These are phyloP conservation scores for Podospora conica DNA, from an alignment of 495 filamentous ascomycete species.

Conservation along the genomic window DNA sequence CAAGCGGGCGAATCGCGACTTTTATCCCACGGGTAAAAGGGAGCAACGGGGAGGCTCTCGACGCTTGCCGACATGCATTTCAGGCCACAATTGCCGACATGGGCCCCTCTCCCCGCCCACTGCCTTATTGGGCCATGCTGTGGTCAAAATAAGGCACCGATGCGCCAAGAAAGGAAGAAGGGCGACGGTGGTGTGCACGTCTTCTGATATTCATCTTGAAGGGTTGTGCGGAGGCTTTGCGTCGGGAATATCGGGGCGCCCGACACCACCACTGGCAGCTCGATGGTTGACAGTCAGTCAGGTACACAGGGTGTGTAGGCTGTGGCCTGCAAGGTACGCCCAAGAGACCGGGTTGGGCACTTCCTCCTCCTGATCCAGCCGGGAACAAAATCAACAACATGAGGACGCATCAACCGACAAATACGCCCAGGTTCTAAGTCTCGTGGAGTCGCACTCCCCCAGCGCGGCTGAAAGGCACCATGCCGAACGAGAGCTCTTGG, in stretches of 20 bases:
- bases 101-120: not conserved
- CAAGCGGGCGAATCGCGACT: not conserved
- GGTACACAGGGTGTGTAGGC: not conserved
- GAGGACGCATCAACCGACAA: not conserved
- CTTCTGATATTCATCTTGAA: not conserved
- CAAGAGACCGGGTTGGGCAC: not conserved
- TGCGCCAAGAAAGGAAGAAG: not conserved
- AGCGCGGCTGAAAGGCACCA: not conserved
- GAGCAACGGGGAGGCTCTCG: not conserved
- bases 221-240: not conserved
- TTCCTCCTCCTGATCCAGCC: not conserved
- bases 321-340: not conserved
- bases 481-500: not conserved
- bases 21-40: not conserved
- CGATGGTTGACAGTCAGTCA: not conserved
- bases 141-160: not conserved
- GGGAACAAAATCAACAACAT: not conserved
- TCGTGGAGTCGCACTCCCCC: not conserved
- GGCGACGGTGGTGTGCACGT: not conserved
- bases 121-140: not conserved
- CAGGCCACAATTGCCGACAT: not conserved
- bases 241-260: not conserved
- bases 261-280: not conserved
- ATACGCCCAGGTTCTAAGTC: not conserved
- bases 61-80: not conserved